Evolutionary conservation across 495 filamentous ascomycete species (phyloP), one percentile per base, ranked within the genome.

Genomic region (Penicillium goetzii): DNA sequence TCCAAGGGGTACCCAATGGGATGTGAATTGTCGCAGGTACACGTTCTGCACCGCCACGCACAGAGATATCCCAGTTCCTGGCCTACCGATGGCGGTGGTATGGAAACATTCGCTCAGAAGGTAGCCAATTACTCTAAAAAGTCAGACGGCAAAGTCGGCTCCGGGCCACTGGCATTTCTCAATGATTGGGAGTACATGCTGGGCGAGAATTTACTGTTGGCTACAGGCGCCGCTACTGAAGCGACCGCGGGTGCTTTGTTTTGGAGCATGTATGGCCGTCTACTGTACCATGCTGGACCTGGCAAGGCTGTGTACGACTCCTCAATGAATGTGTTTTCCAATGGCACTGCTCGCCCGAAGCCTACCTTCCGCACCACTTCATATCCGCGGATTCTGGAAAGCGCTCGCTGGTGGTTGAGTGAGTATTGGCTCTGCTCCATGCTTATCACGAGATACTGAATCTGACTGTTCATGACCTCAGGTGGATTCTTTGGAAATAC

Each of bases 241-340:
- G 81, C 81, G 30, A 71, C 72, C 33, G 68, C 83, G 12, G 83
- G 36, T 40, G 84, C 81, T 0, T 56, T 68, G 17, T 81, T 84
- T 63, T 85, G 83, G 84, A 80, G 78, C 56, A 66, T 76, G n/a
- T 86, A 86, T 56, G 83, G 83, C 4, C 74, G 83, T 30, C 70
- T 76, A 10, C 63, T 85, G 19, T 85, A 80, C 63, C 80, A 78
- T 32, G 81, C 83, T 10, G 68, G 71, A 3, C 36, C 65, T 19
- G 79, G 75, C 11, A 71, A 81, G 33, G 63, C 78, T 0, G 58
- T 68, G 3, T 86, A 81, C 72, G 76, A 82, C 60, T 62, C 72
- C 10, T 76, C 72, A 30, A 51, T 79, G 60, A 79, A 78, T 59
- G 68, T 74, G 28, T 81, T 71, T 63, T 66, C 75, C 0, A 83